Base-by-base conservation (phyloP, 2,329 filamentous ascomycete species). In the Fusarium tricinctum region DNA sequence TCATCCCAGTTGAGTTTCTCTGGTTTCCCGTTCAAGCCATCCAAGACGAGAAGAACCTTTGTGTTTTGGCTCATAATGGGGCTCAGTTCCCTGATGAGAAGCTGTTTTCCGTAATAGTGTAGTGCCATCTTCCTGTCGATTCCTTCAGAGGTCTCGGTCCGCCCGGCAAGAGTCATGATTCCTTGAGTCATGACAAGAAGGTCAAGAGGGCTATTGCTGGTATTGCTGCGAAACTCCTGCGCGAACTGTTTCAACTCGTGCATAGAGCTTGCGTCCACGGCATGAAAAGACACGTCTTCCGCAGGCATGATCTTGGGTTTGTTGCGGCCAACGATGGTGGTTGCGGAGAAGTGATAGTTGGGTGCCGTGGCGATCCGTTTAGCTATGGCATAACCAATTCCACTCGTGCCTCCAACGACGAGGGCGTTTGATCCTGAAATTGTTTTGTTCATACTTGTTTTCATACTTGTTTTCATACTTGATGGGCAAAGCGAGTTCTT, bases 81-180 rank as follows among this genome's bases (percentile, higher is more conserved):
- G 0, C 77, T 63, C 3, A 85, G 74, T 28, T 81, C 79, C n/a
- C 74, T 68, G 33, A 83, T 77, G 26, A 84, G 77, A 0, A 81
- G 78, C 63, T 83, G 81, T 12, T 77, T 78, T 6, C 81, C 78
- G 64, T 84, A 84, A 63, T 81, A 83, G 55, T 83, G 81, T 15
- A 84, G 70, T 0, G 77, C 78, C 74, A 83, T 79, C 62, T 83
- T 84, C 40, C 74, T 73, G 47, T 83, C 80, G 22, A 84, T 78
- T 1, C 80, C 81, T 67, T 85, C 83, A 1, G 77, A 26, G 1
- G 82, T 82, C 67, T 83, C 80, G 1, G 73, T 75, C 17, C 79
- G 66, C 1, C 79, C 79, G 6, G 72, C 73, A 13, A 75, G 69
- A 0, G 78, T 77, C 42, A 81, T 47, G 60, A 80, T 76, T 30